A percentile compares a stretch with the other conserved stretches of the same genome.
Evolutionary conservation across 441 rosid genomes (phyloP).

Genomic region (Eruca vesicaria): DNA sequence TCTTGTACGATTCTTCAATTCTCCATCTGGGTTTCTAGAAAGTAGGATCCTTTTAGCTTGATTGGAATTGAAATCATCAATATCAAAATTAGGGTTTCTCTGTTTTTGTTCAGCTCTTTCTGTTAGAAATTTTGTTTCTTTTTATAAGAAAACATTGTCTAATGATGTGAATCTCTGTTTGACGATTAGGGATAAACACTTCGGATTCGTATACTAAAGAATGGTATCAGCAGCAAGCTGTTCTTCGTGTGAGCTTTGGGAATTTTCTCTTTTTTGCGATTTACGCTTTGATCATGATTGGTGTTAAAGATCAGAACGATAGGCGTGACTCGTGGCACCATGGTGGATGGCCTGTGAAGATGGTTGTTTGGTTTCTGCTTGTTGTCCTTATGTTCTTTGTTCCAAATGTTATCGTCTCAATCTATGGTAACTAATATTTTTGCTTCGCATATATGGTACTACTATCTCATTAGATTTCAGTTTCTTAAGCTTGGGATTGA

Average conservation of each 20-base stretch:
- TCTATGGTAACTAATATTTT: conserved; percentile 59
- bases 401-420: conserved; percentile 45
- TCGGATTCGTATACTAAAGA: conserved; percentile 61
- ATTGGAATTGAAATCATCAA: conserved; percentile 4
- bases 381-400: conserved; percentile 91
- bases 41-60: conserved; percentile 3
- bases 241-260: conserved; percentile 95
- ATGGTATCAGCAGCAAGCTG: conserved; percentile 91
- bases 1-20: conserved; percentile 49
- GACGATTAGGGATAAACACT: conserved; percentile 83
- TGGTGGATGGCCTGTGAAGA: conserved; percentile 91
- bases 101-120: background rate
- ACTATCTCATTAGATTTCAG: background rate
- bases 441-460: conserved; percentile 1
- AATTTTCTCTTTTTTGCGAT: conserved; percentile 76
- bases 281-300: conserved; percentile 85
- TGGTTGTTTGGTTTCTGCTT: conserved; percentile 80
- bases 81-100: conserved; percentile 18
- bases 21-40: conserved; percentile 2
- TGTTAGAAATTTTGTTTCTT: conserved; percentile 6
- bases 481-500: background rate
- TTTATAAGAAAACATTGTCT: background rate
- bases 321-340: conserved; percentile 96
- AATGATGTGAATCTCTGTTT: background rate
- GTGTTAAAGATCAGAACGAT: conserved; percentile 92